Percentiles rank a stretch among this genome's conserved stretches.
These are phyloP conservation scores for Penicillium griseofulvum DNA, from an alignment of 2,329 filamentous ascomycete species.

Conservation along the genomic window DNA sequence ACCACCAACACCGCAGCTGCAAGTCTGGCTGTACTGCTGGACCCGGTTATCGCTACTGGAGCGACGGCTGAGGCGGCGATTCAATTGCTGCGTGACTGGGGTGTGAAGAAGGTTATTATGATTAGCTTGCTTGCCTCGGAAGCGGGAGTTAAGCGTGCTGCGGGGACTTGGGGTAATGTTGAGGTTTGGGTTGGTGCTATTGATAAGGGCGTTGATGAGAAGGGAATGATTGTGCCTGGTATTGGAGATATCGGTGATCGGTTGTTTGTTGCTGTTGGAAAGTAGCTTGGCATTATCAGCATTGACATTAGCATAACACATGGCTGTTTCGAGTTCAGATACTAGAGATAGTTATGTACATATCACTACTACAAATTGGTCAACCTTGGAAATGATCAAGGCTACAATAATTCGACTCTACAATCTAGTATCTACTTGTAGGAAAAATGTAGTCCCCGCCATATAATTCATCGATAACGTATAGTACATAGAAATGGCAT, in stretches of 20 bases:
- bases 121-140: constrained; percentile 71
- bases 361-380: background rate
- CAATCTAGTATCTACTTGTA: too few relatives aligned
- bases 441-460: constrained; percentile 23
- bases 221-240: constrained; percentile 87
- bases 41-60: constrained; percentile 91
- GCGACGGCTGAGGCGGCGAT: constrained; percentile 88
- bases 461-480: constrained; percentile 38
- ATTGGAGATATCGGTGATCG: constrained; percentile 88
- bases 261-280: constrained; percentile 83
- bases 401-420: background rate
- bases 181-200: constrained; percentile 77
- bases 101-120: constrained; percentile 76
- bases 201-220: constrained; percentile 68
- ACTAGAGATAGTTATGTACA: background rate
- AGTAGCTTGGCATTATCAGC: constrained; percentile 48
- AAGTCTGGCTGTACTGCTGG: constrained; percentile 76
- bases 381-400: background rate
- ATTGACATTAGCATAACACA: background rate
- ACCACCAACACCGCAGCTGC: constrained; percentile 44
- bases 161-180: constrained; percentile 68
- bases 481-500: constrained; percentile 39
- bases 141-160: constrained; percentile 68
- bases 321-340: background rate
- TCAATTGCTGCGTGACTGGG: constrained; percentile 86